Percentiles rank a stretch among this genome's conserved stretches.
Evolutionary conservation across 2,329 filamentous ascomycete species (phyloP).

Genomic region (Hymenoscyphus scutula): DNA sequence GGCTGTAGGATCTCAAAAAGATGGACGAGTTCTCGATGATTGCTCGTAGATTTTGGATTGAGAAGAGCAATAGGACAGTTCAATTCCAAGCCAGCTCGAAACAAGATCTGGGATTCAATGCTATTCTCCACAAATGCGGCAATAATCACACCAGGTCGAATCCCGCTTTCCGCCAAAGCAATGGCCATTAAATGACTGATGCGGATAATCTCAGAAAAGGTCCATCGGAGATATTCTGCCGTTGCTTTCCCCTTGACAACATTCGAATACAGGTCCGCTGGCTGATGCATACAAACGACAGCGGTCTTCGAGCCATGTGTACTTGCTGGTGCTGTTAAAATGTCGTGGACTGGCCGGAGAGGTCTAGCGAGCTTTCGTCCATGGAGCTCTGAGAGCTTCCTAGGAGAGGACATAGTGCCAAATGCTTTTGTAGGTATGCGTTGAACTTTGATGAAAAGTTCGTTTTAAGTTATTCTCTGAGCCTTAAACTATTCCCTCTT

Average conservation of each 20-base stretch:
- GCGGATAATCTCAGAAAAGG: constrained; percentile 9
- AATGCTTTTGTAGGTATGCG: background rate
- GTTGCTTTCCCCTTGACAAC: background rate
- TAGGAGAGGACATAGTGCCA: background rate
- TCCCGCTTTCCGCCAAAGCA: constrained; percentile 10
- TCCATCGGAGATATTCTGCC: constrained; percentile 15
- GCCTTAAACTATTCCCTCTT: too few relatives aligned
- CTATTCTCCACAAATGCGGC: constrained; percentile 13
- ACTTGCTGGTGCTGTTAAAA: constrained; percentile 4
- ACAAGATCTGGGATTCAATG: constrained; percentile 14
- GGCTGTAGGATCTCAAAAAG: constrained; percentile 16
- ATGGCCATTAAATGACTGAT: constrained; percentile 12
- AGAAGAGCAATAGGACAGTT: constrained; percentile 15
- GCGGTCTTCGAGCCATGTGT: constrained; percentile 5
- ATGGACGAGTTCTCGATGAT: constrained; percentile 14
- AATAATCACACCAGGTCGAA: constrained; percentile 11
- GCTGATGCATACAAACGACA: constrained; percentile 18
- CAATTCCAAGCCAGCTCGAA: constrained; percentile 14
- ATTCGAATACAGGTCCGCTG: constrained; percentile 12
- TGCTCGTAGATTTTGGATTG: constrained; percentile 13
- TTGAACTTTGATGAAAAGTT: too few relatives aligned
- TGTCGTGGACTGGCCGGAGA: background rate
- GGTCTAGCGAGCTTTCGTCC: background rate
- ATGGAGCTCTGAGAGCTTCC: background rate
- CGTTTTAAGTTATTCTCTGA: too few relatives aligned